Conservation (phyloP, 345 rosid species). For the Theobroma cacao region DNA sequence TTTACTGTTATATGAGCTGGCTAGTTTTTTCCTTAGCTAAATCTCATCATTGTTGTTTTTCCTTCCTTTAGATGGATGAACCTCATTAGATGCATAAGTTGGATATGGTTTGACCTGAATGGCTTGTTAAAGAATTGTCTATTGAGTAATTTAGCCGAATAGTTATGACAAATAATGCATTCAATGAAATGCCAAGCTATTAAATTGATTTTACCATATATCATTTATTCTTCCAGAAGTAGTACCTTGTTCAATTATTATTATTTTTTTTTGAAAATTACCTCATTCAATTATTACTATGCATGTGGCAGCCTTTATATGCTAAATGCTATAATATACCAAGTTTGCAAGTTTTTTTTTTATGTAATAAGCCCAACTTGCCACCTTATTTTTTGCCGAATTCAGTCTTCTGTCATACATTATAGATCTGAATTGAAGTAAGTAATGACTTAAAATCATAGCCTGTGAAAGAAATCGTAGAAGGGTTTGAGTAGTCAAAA, state of each 20-base stretch:
- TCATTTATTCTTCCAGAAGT: background rate
- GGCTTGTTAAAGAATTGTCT: background rate
- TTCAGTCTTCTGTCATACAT: background rate
- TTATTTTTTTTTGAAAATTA: too few relatives aligned
- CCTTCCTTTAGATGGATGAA: background rate
- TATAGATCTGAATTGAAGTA: background rate
- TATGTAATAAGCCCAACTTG: background rate
- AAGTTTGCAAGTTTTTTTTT: background rate
- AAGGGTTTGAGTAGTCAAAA: background rate
- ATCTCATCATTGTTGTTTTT: background rate
- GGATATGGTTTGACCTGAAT: background rate
- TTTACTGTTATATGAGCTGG: background rate
- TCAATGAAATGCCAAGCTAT: background rate
- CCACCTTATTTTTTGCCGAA: background rate
- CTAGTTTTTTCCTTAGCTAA: background rate
- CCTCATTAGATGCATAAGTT: background rate
- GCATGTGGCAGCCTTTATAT: background rate
- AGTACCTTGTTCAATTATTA: background rate
- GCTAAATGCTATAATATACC: background rate
- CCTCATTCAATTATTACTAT: background rate
- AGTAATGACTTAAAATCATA: slow-evolving; percentile 8
- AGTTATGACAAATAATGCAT: background rate
- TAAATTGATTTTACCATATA: background rate
- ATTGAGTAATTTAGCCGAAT: slow-evolving; percentile 1
- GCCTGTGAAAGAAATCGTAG: background rate